Base-by-base conservation (phyloP, 192 early-diverging fungal genomes). In the Gonapodya prolifera region DNA sequence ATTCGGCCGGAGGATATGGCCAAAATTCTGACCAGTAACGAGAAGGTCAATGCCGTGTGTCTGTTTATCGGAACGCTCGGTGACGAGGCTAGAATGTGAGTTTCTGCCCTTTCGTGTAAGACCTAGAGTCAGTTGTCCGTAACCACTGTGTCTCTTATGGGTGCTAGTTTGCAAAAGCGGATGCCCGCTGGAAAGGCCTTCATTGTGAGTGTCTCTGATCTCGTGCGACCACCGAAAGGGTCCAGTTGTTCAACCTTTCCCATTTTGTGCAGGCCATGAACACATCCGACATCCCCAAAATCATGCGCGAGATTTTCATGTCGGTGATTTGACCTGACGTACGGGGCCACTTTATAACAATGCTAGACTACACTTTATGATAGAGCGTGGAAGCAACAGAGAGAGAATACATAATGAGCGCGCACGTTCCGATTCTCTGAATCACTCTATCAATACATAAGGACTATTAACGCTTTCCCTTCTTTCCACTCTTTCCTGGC, bases 61-160 rank as follows among this genome's bases (percentile, higher is more conserved):
- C 86, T 94, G 77, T 94, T 94, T 75, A 94, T 94, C 79, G 93
- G 93, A 31, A 90, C 90, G 0, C 80, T 94, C 29, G 85, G 87
- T 16, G 89, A 91, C 76, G 89, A 94, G 80, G 93, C 92, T 0
- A 87, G 84, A 70, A 61, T 61, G 45, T 61, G 23, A 61, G 45
- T 61, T 23, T 16, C 23, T 61, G n/a, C n/a, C n/a, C n/a, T n/a
- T n/a, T n/a, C n/a, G n/a, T n/a, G n/a, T n/a, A n/a, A n/a, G n/a
- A n/a, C n/a, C n/a, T n/a, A n/a, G n/a, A n/a, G n/a, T n/a, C n/a
- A n/a, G n/a, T n/a, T n/a, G n/a, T n/a, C n/a, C n/a, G n/a, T n/a
- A n/a, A n/a, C n/a, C n/a, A n/a, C n/a, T n/a, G n/a, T n/a, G n/a
- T n/a, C n/a, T n/a, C n/a, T n/a, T n/a, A n/a, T n/a, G n/a, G n/a